A percentile compares a stretch with the other conserved stretches of the same genome.
phyloP scores from a whole-genome alignment of 2,329 filamentous ascomycete genomes.

The Byssochlamys sp. region DNA sequence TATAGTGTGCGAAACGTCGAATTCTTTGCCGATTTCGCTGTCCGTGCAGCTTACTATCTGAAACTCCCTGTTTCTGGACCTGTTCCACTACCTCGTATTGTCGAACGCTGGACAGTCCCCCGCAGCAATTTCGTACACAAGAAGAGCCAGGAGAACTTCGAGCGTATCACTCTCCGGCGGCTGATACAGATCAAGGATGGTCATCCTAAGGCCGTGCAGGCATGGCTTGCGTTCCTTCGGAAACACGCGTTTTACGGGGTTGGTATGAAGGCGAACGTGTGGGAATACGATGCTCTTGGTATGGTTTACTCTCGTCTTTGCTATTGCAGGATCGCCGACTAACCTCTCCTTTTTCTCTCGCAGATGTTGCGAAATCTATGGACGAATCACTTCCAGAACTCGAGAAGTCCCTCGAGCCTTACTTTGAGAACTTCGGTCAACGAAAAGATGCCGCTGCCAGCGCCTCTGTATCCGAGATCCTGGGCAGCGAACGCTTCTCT shows the following conservation, averaged over 20 bases:
- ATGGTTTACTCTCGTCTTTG: conserved; percentile 17
- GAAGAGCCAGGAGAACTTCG: conserved; percentile 96
- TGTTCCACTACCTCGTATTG: conserved; percentile 72
- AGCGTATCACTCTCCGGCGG: conserved; percentile 74
- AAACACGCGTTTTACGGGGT: conserved; percentile 94
- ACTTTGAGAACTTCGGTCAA: conserved; percentile 34
- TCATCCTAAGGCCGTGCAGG: conserved; percentile 73
- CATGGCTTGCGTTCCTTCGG: conserved; percentile 84
- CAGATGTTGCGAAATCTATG: conserved; percentile 34
- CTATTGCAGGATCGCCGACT: conserved; percentile 2
- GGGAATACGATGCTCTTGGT: conserved; percentile 72
- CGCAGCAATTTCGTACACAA: conserved; percentile 86
- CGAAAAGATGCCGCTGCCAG: conserved; percentile 20
- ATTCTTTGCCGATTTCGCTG: conserved; percentile 87
- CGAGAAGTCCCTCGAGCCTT: conserved; percentile 30
- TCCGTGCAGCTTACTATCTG: conserved; percentile 90
- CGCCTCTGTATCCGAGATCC: conserved; percentile 22
- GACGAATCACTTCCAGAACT: conserved; percentile 28
- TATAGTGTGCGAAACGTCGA: conserved; percentile 84
- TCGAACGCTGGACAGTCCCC: conserved; percentile 89
- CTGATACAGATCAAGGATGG: conserved; percentile 90
- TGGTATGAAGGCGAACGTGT: conserved; percentile 97
- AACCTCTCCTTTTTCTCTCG: conserved; percentile 6
- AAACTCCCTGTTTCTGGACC: conserved; percentile 77
- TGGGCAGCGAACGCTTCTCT: conserved; percentile 29